phyloP scores from a whole-genome alignment of 176 grass and related monocot genomes.

The Panicum miliaceum region DNA sequence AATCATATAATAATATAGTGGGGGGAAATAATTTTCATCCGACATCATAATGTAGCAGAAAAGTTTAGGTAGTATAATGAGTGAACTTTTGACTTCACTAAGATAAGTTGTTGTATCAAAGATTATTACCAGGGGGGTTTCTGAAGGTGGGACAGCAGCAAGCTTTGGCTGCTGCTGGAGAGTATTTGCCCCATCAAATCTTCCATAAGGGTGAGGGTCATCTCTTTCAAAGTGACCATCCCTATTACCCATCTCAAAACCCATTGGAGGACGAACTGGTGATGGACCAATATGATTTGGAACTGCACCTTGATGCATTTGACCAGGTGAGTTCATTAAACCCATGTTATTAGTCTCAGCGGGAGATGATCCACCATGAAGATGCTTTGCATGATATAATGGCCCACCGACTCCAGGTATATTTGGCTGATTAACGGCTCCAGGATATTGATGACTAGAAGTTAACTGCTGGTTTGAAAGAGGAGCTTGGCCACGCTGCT shows the following conservation, averaged over 20 bases:
- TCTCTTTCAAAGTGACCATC: slow-evolving; percentile 69
- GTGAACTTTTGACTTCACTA: background rate
- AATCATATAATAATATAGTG: slow-evolving; percentile 36
- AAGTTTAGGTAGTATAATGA: slow-evolving; percentile 10
- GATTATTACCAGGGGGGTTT: slow-evolving; percentile 57
- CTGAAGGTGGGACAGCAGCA: slow-evolving; percentile 60
- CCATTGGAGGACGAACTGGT: slow-evolving; percentile 56
- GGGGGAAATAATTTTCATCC: background rate
- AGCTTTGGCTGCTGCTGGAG: slow-evolving; percentile 74
- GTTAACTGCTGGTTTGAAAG: slow-evolving; percentile 44
- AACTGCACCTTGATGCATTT: slow-evolving; percentile 45
- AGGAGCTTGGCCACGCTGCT: slow-evolving; percentile 53
- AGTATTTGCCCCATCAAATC: slow-evolving; percentile 64
- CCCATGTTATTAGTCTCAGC: slow-evolving; percentile 36
- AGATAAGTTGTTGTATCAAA: slow-evolving; percentile 1
- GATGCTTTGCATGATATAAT: slow-evolving; percentile 49
- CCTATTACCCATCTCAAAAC: slow-evolving; percentile 55
- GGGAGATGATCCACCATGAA: slow-evolving; percentile 53
- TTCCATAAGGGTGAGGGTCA: slow-evolving; percentile 51
- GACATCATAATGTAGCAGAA: background rate
- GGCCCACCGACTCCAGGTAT: slow-evolving; percentile 43
- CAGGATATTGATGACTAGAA: slow-evolving; percentile 57
- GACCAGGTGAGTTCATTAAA: slow-evolving; percentile 53
- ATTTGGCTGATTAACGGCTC: slow-evolving; percentile 46
- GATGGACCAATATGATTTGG: slow-evolving; percentile 56